Base-by-base conservation (phyloP, 805 yeast genomes). In the Cyberlindnera amylophila region DNA sequence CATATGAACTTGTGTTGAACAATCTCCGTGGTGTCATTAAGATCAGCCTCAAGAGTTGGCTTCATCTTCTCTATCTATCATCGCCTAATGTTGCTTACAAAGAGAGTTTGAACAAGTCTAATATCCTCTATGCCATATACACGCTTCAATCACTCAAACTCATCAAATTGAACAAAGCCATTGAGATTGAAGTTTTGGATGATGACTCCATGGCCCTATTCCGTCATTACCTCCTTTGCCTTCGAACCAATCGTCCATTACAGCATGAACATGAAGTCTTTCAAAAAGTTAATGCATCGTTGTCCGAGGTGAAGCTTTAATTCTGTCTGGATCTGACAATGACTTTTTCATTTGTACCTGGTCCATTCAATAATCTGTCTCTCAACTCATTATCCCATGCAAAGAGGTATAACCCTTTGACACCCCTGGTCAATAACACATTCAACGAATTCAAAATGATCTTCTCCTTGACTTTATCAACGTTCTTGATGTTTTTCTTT, bases 341-440 rank as follows among this genome's bases (percentile, higher is more conserved):
- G 21, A 52, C 37, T 26, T 44, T 32, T 6, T 37, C 39, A 32
- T 45, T 45, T 6, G 48, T 43, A 26, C 37, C 52, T 8, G 30
- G 30, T 12, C 30, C 30, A 31, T 39, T 36, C 34, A 44, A 30
- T 36, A 70, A 45, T 36, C 70, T 56, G 17, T 62, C 55, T 43
- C 75, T 55, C 14, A 70, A 46, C 10, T 55, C 65, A 14, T 62
- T 57, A 49, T 70, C 70, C 65, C 68, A 70, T 7, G 74, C 69
- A 44, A 67, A 70, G 2, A 71, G 53, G 42, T 62, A 71, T 17
- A 71, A 39, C 1, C 75, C 75, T 34, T 64, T 62, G 6, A 68
- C 72, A 15, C 74, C 75, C 47, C 76, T 61, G 1, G 75, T 70
- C 18, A 71, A 42, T n/a, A 71, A 44, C 16, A 71, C 75, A 37